These are phyloP conservation scores for Gloeophyllum trabeum DNA, from an alignment of 768 basidiomycete genomes.

Conservation along the genomic window DNA sequence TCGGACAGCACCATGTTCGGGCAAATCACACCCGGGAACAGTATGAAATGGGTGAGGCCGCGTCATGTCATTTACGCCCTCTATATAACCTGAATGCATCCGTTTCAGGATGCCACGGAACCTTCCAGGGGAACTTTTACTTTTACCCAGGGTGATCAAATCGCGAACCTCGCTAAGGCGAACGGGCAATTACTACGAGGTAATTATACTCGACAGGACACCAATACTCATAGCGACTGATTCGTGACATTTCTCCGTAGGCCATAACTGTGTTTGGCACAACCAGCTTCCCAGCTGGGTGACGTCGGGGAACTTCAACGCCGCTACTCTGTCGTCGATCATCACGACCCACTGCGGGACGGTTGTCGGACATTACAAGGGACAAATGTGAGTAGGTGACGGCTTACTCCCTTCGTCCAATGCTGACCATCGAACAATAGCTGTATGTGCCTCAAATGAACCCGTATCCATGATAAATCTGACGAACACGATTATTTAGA, in stretches of 20 bases:
- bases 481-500: conserved; percentile 15
- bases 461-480: too few relatives aligned
- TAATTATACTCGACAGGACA: conserved; percentile 2
- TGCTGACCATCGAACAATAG: conserved; percentile 2
- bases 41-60: conserved; percentile 51
- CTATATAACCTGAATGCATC: neutral
- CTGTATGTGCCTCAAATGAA: conserved; percentile 7
- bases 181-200: conserved; percentile 39
- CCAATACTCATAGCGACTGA: neutral
- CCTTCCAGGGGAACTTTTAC: conserved; percentile 34
- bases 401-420: too few relatives aligned
- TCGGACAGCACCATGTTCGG: conserved; percentile 27
- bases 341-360: conserved; percentile 23
- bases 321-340: conserved; percentile 18
- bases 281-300: conserved; percentile 31
- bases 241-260: neutral
- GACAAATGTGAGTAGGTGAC: conserved; percentile 23
- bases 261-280: conserved; percentile 32
- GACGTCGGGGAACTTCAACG: conserved; percentile 16
- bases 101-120: conserved; percentile 37
- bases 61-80: neutral
- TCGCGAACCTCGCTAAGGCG: conserved; percentile 30
- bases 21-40: conserved; percentile 38
- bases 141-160: conserved; percentile 30
- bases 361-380: conserved; percentile 25